phyloP scores from a whole-genome alignment of 805 yeast genomes.

The Ascoidea tarda region DNA sequence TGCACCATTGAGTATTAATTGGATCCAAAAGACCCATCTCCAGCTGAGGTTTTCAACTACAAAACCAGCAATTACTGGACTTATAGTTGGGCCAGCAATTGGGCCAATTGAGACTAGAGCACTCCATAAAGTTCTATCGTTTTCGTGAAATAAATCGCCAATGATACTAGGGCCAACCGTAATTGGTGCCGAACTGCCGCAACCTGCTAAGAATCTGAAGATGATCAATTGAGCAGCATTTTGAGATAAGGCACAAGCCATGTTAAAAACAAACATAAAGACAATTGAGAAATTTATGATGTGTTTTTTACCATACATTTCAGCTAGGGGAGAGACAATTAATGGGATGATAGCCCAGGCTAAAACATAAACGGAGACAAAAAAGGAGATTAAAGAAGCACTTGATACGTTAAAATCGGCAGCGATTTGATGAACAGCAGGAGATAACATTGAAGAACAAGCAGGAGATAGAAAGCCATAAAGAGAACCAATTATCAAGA shows the following conservation, averaged over 20 bases:
- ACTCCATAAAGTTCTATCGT: conserved; percentile 39
- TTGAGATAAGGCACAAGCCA: conserved; percentile 49
- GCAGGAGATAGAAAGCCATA: conserved; percentile 49
- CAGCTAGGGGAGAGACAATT: conserved; percentile 53
- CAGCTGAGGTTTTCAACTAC: conserved; percentile 35
- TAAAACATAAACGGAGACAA: conserved; percentile 51
- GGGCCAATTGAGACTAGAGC: conserved; percentile 38
- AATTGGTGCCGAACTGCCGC: conserved; percentile 52
- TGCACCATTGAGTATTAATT: conserved; percentile 39
- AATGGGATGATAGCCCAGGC: conserved; percentile 62
- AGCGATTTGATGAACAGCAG: conserved; percentile 38
- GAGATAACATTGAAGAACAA: conserved; percentile 48
- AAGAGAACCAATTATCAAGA: conserved; percentile 32
- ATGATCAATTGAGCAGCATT: conserved; percentile 41
- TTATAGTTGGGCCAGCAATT: conserved; percentile 43
- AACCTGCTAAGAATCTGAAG: conserved; percentile 48
- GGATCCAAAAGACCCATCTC: conserved; percentile 55
- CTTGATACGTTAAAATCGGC: conserved; percentile 27
- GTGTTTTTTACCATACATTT: conserved; percentile 44
- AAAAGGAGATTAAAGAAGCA: conserved; percentile 30
- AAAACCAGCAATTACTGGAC: conserved; percentile 45
- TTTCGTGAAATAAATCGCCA: conserved; percentile 42
- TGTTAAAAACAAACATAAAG: conserved; percentile 31
- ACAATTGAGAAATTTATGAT: conserved; percentile 40
- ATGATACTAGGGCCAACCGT: conserved; percentile 59